These are phyloP conservation scores for Acacia melanoxylon DNA, from an alignment of 306 rosid genomes.

Conservation along the genomic window DNA sequence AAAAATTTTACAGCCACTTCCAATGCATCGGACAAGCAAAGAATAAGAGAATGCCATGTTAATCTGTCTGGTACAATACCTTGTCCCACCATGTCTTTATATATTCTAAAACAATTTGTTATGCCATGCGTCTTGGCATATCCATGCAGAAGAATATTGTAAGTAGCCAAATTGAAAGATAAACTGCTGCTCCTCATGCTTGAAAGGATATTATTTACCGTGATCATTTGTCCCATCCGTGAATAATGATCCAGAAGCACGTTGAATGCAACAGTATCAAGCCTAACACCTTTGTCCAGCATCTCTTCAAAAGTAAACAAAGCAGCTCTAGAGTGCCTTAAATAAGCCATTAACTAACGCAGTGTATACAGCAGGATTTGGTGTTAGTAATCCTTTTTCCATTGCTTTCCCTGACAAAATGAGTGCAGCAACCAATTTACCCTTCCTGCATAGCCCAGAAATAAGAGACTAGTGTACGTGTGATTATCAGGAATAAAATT, in stretches of 20 bases:
- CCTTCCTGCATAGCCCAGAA: constrained; percentile 57
- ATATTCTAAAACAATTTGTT: constrained; percentile 46
- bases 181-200: no score
- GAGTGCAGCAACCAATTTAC: constrained; percentile 62
- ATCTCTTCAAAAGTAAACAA: no score
- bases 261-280: no score
- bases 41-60: constrained; percentile 70
- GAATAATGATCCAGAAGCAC: no score
- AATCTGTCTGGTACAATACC: constrained; percentile 56
- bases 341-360: constrained; percentile 62
- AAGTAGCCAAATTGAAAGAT: no score
- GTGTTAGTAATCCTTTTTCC: constrained; percentile 45
- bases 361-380: constrained; percentile 56
- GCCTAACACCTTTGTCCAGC: no score
- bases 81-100: constrained; percentile 39
- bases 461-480: constrained; percentile 62
- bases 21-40: constrained; percentile 55
- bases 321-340: constrained; percentile 68
- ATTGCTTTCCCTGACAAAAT: constrained; percentile 48
- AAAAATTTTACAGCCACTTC: constrained; percentile 65
- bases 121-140: constrained; percentile 49
- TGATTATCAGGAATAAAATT: constrained; percentile 55
- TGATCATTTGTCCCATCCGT: no score
- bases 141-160: no score
- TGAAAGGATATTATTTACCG: no score